These are phyloP conservation scores for Talaromyces marneffei DNA, from an alignment of 2,329 filamentous ascomycete genomes.

Conservation along the genomic window DNA sequence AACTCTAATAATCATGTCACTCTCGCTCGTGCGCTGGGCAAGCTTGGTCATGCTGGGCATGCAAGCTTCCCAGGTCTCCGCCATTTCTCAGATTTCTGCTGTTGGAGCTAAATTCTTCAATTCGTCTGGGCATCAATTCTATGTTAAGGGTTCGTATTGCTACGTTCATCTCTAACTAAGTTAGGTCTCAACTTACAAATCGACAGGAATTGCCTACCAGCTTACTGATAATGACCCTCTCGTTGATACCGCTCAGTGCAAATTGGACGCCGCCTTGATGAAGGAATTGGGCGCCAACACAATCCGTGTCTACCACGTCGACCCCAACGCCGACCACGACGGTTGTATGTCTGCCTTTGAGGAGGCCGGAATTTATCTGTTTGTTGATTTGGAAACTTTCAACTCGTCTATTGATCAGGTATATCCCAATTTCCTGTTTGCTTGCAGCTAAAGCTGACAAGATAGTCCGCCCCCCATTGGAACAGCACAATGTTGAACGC, in stretches of 20 bases:
- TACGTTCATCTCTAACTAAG: background rate
- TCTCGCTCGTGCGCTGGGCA: constrained; percentile 12
- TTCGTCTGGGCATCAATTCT: constrained; percentile 73
- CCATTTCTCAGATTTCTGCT: constrained; percentile 52
- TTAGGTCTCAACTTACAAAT: background rate
- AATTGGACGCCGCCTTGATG: constrained; percentile 70
- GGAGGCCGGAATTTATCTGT: constrained; percentile 74
- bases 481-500: constrained; percentile 63
- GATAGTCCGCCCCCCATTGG: constrained; percentile 60
- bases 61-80: constrained; percentile 26
- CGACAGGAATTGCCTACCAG: constrained; percentile 65
- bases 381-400: constrained; percentile 67
- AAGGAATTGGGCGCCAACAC: constrained; percentile 73
- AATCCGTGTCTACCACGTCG: constrained; percentile 84
- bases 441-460: background rate
- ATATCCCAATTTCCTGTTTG: background rate
- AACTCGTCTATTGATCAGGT: constrained; percentile 27
- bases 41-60: constrained; percentile 26
- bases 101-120: constrained; percentile 82
- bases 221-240: constrained; percentile 67
- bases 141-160: constrained; percentile 62
- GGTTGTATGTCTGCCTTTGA: constrained; percentile 77
- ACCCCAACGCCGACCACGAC: constrained; percentile 63
- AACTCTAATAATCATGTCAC: constrained; percentile 7
- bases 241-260: constrained; percentile 67